Conservation (phyloP, 495 filamentous ascomycete species). For the Penicillium pulvis region DNA sequence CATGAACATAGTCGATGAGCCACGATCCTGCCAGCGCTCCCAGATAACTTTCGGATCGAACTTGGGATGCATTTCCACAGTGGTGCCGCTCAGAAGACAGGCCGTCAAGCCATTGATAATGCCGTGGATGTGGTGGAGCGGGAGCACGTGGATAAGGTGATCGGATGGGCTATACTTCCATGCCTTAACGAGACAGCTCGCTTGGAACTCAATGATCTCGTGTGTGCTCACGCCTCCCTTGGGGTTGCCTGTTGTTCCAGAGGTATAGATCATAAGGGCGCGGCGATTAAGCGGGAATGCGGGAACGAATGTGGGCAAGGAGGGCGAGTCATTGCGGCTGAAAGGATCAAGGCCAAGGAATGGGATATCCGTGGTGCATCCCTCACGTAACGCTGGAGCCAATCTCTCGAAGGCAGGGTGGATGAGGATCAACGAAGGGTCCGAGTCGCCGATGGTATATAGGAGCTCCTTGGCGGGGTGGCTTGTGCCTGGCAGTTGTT, state of each 20-base stretch:
- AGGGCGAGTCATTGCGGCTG: conserved; percentile 20
- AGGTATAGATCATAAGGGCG: conserved; percentile 51
- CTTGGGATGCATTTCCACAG: conserved; percentile 48
- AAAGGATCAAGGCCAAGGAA: conserved; percentile 41
- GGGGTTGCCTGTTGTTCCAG: conserved; percentile 46
- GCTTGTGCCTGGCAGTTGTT: conserved; percentile 41
- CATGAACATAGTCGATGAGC: conserved; percentile 47
- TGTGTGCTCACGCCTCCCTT: conserved; percentile 50
- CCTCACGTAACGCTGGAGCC: conserved; percentile 33
- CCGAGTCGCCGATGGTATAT: conserved; percentile 46
- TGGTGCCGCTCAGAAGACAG: conserved; percentile 40
- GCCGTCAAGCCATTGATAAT: conserved; percentile 47
- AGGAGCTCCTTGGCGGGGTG: conserved; percentile 47
- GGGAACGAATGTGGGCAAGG: conserved; percentile 36
- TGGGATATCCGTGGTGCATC: conserved; percentile 25
- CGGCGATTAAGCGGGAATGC: conserved; percentile 32
- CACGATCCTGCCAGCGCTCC: conserved; percentile 41
- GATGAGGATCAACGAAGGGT: conserved; percentile 44
- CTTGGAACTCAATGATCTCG: conserved; percentile 48
- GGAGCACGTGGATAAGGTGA: conserved; percentile 47
- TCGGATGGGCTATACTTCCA: conserved; percentile 41
- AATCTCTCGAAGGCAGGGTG: conserved; percentile 43
- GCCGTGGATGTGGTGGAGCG: conserved; percentile 48
- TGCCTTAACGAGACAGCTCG: conserved; percentile 38
- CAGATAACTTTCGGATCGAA: conserved; percentile 49